Evolutionary conservation across 2,329 filamentous ascomycete species (phyloP).

Genomic region (Colletotrichum sp.): DNA sequence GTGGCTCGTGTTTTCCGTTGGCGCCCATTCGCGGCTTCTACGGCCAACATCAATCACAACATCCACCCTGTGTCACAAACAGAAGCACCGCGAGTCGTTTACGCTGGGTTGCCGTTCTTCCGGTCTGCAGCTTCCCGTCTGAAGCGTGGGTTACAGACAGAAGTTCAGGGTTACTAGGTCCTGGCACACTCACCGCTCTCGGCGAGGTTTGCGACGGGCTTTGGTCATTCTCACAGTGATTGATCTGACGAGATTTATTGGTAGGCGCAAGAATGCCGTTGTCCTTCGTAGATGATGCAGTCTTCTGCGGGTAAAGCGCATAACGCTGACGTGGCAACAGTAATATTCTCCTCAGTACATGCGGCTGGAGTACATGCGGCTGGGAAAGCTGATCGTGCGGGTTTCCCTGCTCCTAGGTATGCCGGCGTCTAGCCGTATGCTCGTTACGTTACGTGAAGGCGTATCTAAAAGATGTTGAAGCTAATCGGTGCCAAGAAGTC

Average conservation of each 20-base stretch:
- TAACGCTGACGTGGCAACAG: neutral
- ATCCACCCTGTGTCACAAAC: neutral
- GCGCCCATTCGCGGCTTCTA: neutral
- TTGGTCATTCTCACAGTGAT: neutral
- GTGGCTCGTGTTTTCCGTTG: neutral
- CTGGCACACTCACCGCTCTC: neutral
- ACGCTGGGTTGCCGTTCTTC: neutral
- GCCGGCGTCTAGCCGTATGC: neutral
- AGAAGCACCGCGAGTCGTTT: neutral
- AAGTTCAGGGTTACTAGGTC: neutral
- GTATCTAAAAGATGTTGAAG: neutral
- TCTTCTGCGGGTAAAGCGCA: neutral
- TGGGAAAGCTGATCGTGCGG: neutral
- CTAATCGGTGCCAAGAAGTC: neutral
- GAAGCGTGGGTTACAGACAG: neutral
- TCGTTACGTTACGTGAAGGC: neutral
- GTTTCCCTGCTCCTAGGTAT: neutral
- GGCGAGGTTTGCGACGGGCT: neutral
- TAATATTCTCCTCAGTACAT: neutral
- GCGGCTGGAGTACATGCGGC: neutral
- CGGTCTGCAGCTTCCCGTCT: conserved; percentile 1
- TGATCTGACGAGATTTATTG: neutral
- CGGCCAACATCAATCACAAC: neutral
- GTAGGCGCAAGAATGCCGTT: neutral
- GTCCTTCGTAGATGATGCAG: neutral